Evolutionary conservation across 768 basidiomycete species (phyloP).

Genomic region (Psilocybe sp.): DNA sequence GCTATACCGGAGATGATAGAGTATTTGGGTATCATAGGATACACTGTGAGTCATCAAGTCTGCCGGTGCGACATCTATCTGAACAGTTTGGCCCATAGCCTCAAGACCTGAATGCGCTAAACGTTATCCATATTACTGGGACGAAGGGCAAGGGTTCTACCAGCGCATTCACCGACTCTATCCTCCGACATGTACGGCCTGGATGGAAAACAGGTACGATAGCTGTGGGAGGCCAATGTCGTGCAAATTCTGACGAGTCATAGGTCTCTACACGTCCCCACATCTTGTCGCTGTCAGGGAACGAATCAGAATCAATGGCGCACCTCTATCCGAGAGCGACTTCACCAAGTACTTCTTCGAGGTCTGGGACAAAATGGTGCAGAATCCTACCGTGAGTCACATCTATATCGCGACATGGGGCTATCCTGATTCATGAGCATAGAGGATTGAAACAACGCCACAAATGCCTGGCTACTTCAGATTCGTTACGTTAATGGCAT

Average conservation of each 20-base stretch:
- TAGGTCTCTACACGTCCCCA: slow-evolving; percentile 95
- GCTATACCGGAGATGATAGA: slow-evolving; percentile 90
- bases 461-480: slow-evolving; percentile 91
- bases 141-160: slow-evolving; percentile 99
- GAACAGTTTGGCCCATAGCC: slow-evolving; percentile 43
- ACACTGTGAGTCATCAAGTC: slow-evolving; percentile 54
- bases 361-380: slow-evolving; percentile 84
- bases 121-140: slow-evolving; percentile 95
- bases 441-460: slow-evolving; percentile 54
- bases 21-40: slow-evolving; percentile 84
- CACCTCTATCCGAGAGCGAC: slow-evolving; percentile 80
- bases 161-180: slow-evolving; percentile 87
- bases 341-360: slow-evolving; percentile 95
- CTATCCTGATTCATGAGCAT: slow-evolving; percentile 6
- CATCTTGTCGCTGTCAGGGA: slow-evolving; percentile 96
- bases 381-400: slow-evolving; percentile 52
- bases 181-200: slow-evolving; percentile 73
- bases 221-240: not conserved
- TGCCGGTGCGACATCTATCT: slow-evolving; percentile 12
- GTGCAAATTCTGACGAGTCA: not conserved
- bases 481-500: slow-evolving; percentile 89
- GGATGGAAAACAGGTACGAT: slow-evolving; percentile 77
- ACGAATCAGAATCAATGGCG: slow-evolving; percentile 90
- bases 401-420: not conserved
- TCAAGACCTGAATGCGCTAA: slow-evolving; percentile 78